Evolutionary conservation across 2,329 filamentous ascomycete genomes (phyloP).

Genomic region (Colletotrichum sp.): DNA sequence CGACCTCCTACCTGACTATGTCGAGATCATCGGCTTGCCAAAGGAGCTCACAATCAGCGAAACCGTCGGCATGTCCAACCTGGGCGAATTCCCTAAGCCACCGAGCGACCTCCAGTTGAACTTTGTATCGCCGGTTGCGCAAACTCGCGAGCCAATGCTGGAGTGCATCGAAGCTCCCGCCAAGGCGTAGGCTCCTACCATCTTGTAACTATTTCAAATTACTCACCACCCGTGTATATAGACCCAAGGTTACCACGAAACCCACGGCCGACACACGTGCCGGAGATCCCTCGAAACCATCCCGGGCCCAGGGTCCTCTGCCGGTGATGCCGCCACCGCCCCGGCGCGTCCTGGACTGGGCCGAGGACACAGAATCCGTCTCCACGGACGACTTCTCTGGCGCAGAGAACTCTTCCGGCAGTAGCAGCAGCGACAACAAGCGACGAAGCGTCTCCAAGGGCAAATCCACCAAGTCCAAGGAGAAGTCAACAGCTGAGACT

Average conservation of each 20-base stretch:
- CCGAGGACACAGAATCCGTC: slow-evolving; percentile 14
- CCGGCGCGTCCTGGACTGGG: slow-evolving; percentile 11
- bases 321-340: not conserved
- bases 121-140: not conserved
- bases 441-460: not conserved
- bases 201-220: not conserved
- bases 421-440: not conserved
- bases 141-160: not conserved
- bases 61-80: slow-evolving; percentile 40
- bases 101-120: slow-evolving; percentile 16
- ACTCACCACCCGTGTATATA: not conserved
- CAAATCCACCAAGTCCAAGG: not conserved
- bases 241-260: not conserved
- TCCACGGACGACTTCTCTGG: slow-evolving; percentile 16
- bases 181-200: not conserved
- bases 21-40: slow-evolving; percentile 49
- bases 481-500: not conserved
- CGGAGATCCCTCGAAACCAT: not conserved
- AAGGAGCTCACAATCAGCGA: slow-evolving; percentile 44
- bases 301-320: not conserved
- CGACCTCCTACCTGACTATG: slow-evolving; percentile 55
- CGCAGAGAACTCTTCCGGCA: not conserved
- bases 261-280: not conserved
- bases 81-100: slow-evolving; percentile 34
- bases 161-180: not conserved